Conservation (phyloP, 805 yeast species). For the Candida taoyuanica region DNA sequence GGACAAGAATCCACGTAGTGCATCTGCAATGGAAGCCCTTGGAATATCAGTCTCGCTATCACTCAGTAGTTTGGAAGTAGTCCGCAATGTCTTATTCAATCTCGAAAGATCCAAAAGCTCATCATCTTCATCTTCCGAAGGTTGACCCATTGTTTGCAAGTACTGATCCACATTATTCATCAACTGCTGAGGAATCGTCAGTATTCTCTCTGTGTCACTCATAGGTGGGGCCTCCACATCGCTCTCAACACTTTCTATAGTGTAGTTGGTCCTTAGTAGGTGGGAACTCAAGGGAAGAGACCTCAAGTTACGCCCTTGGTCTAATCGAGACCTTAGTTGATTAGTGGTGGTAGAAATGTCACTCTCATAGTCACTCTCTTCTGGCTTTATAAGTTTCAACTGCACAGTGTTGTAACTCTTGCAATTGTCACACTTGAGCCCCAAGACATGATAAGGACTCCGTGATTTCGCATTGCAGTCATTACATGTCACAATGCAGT, state of each 20-base stretch:
- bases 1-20: constrained; percentile 18
- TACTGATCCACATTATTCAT: constrained; percentile 26
- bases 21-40: constrained; percentile 16
- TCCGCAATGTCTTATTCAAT: constrained; percentile 18
- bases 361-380: constrained; percentile 36
- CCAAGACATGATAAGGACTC: constrained; percentile 75
- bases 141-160: constrained; percentile 21
- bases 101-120: constrained; percentile 20
- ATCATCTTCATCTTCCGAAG: constrained; percentile 18
- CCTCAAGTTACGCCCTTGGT: constrained; percentile 17
- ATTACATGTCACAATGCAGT: constrained; percentile 70
- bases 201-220: constrained; percentile 4
- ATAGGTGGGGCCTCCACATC: constrained; percentile 6
- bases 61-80: constrained; percentile 8
- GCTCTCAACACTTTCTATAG: constrained; percentile 19
- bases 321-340: constrained; percentile 12
- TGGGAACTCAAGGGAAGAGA: constrained; percentile 21
- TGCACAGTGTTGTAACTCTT: constrained; percentile 84
- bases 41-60: constrained; percentile 10
- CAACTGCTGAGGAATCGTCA: constrained; percentile 28
- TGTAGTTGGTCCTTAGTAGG: constrained; percentile 24
- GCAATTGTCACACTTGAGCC: constrained; percentile 84
- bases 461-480: constrained; percentile 84
- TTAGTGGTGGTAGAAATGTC: constrained; percentile 23
- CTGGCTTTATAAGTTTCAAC: constrained; percentile 63